Base-by-base conservation (phyloP, 2,329 filamentous ascomycete genomes). In the Epichloe uncinata region DNA sequence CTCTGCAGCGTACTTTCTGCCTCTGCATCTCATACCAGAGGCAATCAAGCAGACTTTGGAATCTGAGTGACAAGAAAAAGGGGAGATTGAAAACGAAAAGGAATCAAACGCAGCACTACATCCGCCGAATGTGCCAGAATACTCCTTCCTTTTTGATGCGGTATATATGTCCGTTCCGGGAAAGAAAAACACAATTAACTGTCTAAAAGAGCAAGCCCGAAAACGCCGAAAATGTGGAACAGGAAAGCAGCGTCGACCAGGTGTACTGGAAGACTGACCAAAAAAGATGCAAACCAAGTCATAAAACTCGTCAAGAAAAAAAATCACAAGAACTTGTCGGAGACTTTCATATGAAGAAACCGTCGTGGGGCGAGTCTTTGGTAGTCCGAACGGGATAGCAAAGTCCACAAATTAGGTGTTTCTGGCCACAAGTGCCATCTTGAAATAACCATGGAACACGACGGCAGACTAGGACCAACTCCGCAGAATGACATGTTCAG, bases 201-300 rank as follows among this genome's bases (percentile, higher is more conserved):
- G 26, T 30, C 26, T 49, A 47, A 47, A 56, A 48, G 52, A 50
- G 47, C 50, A 50, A 53, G 45, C 50, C 54, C 53, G 40, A 44
- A 50, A 59, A 58, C 57, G 55, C 57, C 56, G 44, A 45, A 55
- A 51, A 55, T 52, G 49, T 52, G 38, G 40, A 50, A 36, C 7
- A 16, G 9, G 8, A 51, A 48, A 51, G 40, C 42, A 36, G 49
- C 34, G 20, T 43, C 30, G 18, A 43, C 15, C 30, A 13, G 11
- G 11, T 42, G 3, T 22, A 20, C 26, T 34, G 11, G 26, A 50
- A 43, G 22, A 42, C 20, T 54, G 50, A 50, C 49, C 34, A 22
- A 48, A 50, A 50, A 50, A 52, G 45, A 52, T 35, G 37, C 18
- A 42, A 37, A 47, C 36, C 18, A 47, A 50, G 45, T 56, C 54